phyloP scores from a whole-genome alignment of 2,329 filamentous ascomycete genomes.

The Cytospora piceicola region DNA sequence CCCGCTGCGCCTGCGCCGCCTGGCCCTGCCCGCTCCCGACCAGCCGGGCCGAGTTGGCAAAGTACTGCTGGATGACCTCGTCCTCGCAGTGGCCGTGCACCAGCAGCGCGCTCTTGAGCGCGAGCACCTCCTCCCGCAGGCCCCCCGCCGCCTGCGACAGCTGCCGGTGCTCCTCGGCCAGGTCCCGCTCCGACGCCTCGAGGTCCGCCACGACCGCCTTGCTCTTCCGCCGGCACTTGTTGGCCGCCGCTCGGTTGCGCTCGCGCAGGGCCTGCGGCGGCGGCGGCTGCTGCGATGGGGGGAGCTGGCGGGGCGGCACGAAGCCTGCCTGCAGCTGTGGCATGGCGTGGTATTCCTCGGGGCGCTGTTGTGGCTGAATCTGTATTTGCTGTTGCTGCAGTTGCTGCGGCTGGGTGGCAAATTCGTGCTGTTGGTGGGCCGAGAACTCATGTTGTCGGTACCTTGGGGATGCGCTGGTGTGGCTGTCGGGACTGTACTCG shows the following conservation, averaged over 20 bases:
- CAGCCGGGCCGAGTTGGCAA: constrained; percentile 33
- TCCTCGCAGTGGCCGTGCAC: constrained; percentile 37
- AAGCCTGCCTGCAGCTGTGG: neutral
- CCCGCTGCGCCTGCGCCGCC: neutral
- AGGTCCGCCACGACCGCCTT: constrained; percentile 36
- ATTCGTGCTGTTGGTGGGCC: neutral
- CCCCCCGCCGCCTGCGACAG: constrained; percentile 33
- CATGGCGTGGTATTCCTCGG: neutral
- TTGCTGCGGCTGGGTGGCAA: neutral
- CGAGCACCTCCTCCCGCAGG: constrained; percentile 37
- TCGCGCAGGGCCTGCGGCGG: constrained; percentile 27
- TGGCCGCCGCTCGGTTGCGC: constrained; percentile 39
- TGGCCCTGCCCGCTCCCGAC: constrained; percentile 1
- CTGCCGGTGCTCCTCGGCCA: constrained; percentile 29
- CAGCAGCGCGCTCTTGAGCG: constrained; percentile 39
- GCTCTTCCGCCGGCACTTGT: constrained; percentile 39
- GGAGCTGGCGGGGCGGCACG: neutral
- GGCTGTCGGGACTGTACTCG: neutral
- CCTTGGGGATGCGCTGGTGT: neutral
- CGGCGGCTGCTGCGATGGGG: neutral
- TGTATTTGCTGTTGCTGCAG: neutral
- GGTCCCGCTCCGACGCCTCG: constrained; percentile 33
- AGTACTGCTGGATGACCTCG: constrained; percentile 36
- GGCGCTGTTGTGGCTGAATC: neutral
- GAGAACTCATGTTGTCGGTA: neutral